Conservation (phyloP, 345 rosid genomes). For the Eucalyptus pauciflora region DNA sequence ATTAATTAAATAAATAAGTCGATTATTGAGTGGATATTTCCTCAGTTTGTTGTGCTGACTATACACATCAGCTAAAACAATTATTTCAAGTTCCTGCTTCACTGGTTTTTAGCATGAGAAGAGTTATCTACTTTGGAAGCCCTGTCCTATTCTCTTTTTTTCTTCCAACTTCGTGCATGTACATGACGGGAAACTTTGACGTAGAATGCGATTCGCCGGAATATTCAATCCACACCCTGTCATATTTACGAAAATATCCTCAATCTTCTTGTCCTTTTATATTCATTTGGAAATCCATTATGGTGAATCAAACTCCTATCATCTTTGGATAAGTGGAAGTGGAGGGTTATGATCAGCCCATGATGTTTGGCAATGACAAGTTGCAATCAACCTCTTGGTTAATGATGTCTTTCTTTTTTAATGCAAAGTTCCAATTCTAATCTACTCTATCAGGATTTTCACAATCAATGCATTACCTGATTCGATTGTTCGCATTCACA, state of each 20-base stretch:
- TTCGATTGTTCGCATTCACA: background rate
- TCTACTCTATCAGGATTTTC: background rate
- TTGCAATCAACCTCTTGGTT: background rate
- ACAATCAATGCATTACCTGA: background rate
- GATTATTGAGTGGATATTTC: background rate
- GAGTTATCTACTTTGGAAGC: background rate
- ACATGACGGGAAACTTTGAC: background rate
- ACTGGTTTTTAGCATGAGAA: background rate
- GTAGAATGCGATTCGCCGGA: background rate
- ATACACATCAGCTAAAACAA: rapidly evolving
- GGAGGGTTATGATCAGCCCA: background rate
- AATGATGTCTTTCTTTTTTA: background rate
- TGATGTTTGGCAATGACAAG: background rate
- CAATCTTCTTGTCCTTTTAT: background rate
- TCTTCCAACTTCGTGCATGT: background rate
- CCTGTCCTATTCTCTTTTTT: background rate
- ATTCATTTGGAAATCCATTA: background rate
- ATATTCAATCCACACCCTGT: background rate
- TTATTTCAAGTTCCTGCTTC: background rate
- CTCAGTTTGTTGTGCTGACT: background rate
- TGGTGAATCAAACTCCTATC: background rate
- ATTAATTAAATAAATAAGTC: rapidly evolving
- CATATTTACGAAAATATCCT: background rate
- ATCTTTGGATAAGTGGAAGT: background rate
- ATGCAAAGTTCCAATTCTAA: background rate